These are phyloP conservation scores for Yamadazyma insecticola DNA, from an alignment of 805 yeast species.

Conservation along the genomic window DNA sequence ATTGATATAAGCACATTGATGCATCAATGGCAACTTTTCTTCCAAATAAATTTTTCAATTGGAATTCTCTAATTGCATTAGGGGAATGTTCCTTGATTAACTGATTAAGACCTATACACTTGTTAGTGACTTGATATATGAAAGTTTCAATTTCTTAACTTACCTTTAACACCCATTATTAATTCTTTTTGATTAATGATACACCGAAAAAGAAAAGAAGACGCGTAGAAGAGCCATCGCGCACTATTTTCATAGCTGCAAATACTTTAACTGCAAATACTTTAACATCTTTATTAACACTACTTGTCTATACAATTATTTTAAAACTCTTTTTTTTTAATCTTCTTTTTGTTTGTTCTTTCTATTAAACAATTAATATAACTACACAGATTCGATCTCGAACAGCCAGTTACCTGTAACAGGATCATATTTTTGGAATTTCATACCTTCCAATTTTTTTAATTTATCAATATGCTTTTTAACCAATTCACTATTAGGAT, in stretches of 20 bases:
- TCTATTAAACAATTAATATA: no score
- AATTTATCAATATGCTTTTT: constrained; percentile 65
- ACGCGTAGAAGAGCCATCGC: no score
- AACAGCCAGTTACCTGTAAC: constrained; percentile 70
- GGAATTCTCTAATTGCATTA: constrained; percentile 66
- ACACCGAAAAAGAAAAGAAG: no score
- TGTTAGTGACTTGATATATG: constrained; percentile 8
- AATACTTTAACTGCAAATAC: no score
- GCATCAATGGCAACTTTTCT: constrained; percentile 97
- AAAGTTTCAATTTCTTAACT: constrained; percentile 1
- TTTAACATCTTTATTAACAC: no score
- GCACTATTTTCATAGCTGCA: no score
- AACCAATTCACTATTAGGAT: constrained; percentile 69
- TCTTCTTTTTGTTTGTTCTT: no score
- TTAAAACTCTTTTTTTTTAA: no score
- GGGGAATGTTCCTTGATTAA: constrained; percentile 90
- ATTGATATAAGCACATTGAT: constrained; percentile 95
- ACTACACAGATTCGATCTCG: constrained; percentile 39
- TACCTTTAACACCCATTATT: constrained; percentile 28
- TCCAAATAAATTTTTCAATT: constrained; percentile 84
- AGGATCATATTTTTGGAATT: constrained; percentile 75
- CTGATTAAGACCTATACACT: constrained; percentile 68
- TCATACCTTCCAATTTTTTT: constrained; percentile 52
- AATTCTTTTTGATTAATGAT: background rate
- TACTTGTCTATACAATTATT: no score